Base-by-base conservation (phyloP, 805 yeast species). In the Nakazawaea sp. region DNA sequence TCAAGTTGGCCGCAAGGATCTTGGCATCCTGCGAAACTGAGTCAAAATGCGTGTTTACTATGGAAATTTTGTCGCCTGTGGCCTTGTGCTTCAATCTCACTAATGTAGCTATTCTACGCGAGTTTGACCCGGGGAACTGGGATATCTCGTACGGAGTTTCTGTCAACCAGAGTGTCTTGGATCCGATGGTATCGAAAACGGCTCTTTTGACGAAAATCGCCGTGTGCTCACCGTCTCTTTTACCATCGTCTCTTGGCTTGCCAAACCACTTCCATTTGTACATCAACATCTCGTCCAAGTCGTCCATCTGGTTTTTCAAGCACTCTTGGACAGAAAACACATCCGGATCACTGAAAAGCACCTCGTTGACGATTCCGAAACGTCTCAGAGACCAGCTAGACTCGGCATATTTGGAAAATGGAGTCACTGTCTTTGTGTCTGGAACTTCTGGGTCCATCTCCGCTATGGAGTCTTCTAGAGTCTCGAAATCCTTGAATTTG, bases 111-210 rank as follows among this genome's bases (percentile, higher is more conserved):
- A 63, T 51, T 44, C 75, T 53, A 24, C 45, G 52, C 6, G 64
- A 57, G 2, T 63, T 63, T 15, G 72, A 70, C 28, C 63, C 68
- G 33, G 60, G 56, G 25, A 50, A 59, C 27, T 54, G 59, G 12
- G 75, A 66, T 1, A 81, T 78, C n/a, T 47, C 54, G 31, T 63
- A 66, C 1, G 81, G 81, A 3, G 78, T 72, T 13, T 62, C 60
- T 43, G 76, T 66, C 11, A 75, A 53, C 81, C 81, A 75, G 37
- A 61, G 61, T 8, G 72, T 66, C 16, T 65, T 61, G n/a, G 58
- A 48, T 10, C 63, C 59, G 5, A 68, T 36, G 26, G 70, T 44
- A 26, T 56, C 48, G 57, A 72, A 66, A 12, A 59, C 60, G 0
- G 55, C 36, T 5, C 45, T 45, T 23, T 65, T 56, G 50, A 58